Evolutionary conservation across 176 grass and related monocot species (phyloP).

Genomic region (Neostapfia colusana): DNA sequence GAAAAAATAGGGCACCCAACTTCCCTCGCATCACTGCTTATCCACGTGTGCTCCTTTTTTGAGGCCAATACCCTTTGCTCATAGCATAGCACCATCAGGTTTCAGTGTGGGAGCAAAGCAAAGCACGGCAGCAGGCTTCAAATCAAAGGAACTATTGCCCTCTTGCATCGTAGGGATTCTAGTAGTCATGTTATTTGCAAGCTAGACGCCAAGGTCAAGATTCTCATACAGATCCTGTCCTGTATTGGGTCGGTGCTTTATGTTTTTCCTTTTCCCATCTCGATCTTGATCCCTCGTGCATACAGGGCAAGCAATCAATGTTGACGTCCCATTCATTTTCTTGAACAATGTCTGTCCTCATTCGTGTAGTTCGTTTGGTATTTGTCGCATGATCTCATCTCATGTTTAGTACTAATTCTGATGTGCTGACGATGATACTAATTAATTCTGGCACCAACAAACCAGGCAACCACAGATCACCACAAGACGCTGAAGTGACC

Average conservation of each 20-base stretch:
- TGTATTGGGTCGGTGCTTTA: constrained; percentile 40
- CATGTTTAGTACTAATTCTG: neutral
- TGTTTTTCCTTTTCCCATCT: neutral
- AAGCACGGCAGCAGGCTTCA: constrained; percentile 37
- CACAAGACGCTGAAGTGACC: constrained; percentile 28
- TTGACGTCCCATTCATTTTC: neutral
- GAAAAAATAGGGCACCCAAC: no score
- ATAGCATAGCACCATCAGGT: constrained; percentile 27
- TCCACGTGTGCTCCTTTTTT: neutral
- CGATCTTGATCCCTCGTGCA: constrained; percentile 17
- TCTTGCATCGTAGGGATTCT: constrained; percentile 37
- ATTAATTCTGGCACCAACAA: no score
- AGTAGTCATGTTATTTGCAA: constrained; percentile 47
- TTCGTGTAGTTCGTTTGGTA: neutral
- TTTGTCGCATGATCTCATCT: constrained; percentile 11
- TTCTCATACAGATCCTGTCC: constrained; percentile 69
- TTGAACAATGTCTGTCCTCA: no score
- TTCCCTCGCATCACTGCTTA: constrained; percentile 6
- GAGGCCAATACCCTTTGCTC: constrained; percentile 13
- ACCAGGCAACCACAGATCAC: constrained; percentile 20
- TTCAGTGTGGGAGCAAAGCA: constrained; percentile 32
- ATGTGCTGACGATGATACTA: no score
- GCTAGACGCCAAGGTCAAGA: constrained; percentile 85
- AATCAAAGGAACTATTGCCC: constrained; percentile 56
- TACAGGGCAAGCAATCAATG: neutral